Evolutionary conservation across 164 flowering plant species (phyloP).

Genomic region (Vitis cinerea): DNA sequence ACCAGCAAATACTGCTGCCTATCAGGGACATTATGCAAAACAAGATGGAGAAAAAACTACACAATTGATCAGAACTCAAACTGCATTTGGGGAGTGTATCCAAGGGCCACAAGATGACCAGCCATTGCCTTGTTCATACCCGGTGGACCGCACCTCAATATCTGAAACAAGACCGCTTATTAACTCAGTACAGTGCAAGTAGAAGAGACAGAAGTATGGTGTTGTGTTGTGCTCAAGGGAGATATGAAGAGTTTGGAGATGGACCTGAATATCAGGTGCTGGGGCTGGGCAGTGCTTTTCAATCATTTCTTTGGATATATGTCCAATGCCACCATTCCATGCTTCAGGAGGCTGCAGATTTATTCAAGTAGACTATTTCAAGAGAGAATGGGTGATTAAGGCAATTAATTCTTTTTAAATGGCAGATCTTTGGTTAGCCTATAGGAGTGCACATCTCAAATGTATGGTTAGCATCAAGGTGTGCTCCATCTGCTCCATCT

Average conservation of each 20-base stretch:
- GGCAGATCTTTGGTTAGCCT: too few relatives aligned
- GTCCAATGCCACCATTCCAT: slow-evolving; percentile 89
- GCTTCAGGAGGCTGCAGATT: slow-evolving; percentile 71
- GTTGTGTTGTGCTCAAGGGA: too few relatives aligned
- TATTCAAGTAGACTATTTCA: too few relatives aligned
- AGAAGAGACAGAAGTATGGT: too few relatives aligned
- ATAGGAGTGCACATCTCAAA: too few relatives aligned
- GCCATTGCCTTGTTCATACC: slow-evolving; percentile 35
- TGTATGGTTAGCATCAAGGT: too few relatives aligned
- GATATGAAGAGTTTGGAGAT: background rate
- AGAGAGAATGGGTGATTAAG: background rate
- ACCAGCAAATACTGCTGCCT: too few relatives aligned
- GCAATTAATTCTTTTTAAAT: background rate
- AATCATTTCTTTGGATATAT: slow-evolving; percentile 85
- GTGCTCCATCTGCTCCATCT: too few relatives aligned
- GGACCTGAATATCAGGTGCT: slow-evolving; percentile 64
- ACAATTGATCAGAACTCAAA: slow-evolving; percentile 15
- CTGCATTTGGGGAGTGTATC: slow-evolving; percentile 23
- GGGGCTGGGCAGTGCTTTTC: slow-evolving; percentile 75
- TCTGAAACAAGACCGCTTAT: slow-evolving; percentile 2
- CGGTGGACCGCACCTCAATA: slow-evolving; percentile 27
- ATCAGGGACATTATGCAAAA: too few relatives aligned
- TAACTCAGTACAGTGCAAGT: too few relatives aligned
- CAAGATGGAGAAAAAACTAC: background rate
- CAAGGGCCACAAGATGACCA: slow-evolving; percentile 20